A percentile compares a stretch with the other conserved stretches of the same genome.
Evolutionary conservation across 139 green algal species (phyloP).

Genomic region (Chlorella sp.): DNA sequence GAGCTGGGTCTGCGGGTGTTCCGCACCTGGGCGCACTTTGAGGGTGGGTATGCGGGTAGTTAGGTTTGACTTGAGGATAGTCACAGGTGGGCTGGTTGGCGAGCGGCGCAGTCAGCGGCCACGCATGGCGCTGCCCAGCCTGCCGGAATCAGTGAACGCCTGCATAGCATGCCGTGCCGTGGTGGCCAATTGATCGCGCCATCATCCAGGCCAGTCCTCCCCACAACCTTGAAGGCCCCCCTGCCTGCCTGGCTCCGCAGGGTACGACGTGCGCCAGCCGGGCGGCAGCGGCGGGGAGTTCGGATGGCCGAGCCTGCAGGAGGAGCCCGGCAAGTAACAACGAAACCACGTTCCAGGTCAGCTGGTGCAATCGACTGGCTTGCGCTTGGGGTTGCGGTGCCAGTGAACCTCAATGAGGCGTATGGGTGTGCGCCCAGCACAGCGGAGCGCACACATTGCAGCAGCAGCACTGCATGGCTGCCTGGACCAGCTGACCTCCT

Average conservation of each 20-base stretch:
- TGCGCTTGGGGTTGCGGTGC: not conserved
- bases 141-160: too few species aligned
- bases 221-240: not conserved
- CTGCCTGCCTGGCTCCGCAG: not conserved
- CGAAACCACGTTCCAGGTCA: not conserved
- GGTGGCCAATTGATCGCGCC: too few species aligned
- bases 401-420: not conserved
- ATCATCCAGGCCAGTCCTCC: not conserved
- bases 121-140: not conserved
- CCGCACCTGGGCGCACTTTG: slow-evolving; percentile 11
- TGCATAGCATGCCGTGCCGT: too few species aligned
- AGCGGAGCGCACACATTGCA: too few species aligned
- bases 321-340: slow-evolving; percentile 1
- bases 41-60: not conserved
- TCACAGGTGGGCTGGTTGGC: not conserved
- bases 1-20: not conserved
- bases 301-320: not conserved
- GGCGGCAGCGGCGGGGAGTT: not conserved
- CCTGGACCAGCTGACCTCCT: not conserved
- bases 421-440: too few species aligned
- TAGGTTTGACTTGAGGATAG: not conserved
- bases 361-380: not conserved
- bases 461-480: too few species aligned
- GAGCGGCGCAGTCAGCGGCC: not conserved
- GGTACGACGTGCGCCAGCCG: not conserved